These are phyloP conservation scores for Chaetomium fimeti DNA, from an alignment of 495 filamentous ascomycete genomes.

Conservation along the genomic window DNA sequence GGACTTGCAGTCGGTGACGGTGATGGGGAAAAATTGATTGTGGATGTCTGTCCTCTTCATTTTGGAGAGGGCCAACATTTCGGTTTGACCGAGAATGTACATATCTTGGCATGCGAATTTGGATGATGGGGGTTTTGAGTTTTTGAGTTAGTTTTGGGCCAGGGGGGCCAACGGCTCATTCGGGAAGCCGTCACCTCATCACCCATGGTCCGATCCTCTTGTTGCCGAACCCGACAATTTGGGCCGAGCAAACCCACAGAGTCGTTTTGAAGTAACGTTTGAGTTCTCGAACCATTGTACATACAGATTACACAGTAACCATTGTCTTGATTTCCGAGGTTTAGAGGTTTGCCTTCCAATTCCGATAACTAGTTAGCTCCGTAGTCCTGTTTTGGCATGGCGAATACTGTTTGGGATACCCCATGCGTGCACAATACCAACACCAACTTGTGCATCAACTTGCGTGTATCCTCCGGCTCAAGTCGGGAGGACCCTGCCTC, in stretches of 20 bases:
- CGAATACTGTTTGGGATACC: neutral
- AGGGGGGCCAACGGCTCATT: neutral
- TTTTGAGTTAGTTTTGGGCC: neutral
- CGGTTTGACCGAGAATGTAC: neutral
- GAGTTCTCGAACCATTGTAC: neutral
- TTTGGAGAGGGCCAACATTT: neutral
- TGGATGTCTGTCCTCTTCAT: neutral
- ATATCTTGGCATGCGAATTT: neutral
- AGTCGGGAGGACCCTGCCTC: slow-evolving; percentile 1
- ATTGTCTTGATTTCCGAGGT: neutral
- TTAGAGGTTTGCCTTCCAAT: neutral
- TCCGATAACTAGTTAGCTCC: too few relatives aligned
- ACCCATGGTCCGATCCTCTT: neutral
- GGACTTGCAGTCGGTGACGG: neutral
- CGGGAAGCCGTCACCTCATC: neutral
- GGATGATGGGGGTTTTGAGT: neutral
- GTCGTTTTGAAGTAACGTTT: neutral
- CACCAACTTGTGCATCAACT: neutral
- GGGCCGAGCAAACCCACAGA: neutral
- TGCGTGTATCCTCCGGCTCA: neutral
- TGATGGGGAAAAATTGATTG: neutral
- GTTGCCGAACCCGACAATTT: neutral
- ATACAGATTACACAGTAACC: too few relatives aligned
- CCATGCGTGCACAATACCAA: neutral
- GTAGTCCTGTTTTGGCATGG: too few relatives aligned